Conservation (phyloP, 305 asterid genomes). For the Solanum chacoense region DNA sequence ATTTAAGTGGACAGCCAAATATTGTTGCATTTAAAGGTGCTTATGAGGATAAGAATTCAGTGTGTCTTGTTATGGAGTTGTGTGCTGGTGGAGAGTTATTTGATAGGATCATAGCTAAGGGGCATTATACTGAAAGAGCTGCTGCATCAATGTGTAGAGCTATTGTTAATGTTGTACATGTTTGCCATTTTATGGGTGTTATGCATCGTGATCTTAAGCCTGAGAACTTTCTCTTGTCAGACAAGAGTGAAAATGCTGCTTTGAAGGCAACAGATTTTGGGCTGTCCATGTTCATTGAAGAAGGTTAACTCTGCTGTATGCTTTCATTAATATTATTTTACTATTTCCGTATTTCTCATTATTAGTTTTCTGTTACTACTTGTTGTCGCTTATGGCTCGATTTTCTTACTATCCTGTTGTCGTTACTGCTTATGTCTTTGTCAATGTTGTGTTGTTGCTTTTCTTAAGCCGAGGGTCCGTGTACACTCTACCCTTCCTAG, state of each 20-base stretch:
- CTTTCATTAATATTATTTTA: neutral
- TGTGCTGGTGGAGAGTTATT: constrained; percentile 89
- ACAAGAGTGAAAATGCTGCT: constrained; percentile 40
- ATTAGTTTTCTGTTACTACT: neutral
- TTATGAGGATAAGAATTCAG: constrained; percentile 63
- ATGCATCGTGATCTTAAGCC: constrained; percentile 88
- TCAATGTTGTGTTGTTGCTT: neutral
- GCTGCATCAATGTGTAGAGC: constrained; percentile 75
- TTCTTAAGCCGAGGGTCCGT: neutral
- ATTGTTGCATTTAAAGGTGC: constrained; percentile 80
- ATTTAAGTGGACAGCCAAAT: constrained; percentile 71
- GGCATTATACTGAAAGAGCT: constrained; percentile 65
- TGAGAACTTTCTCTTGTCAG: constrained; percentile 71
- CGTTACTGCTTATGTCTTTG: neutral
- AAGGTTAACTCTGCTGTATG: constrained; percentile 31
- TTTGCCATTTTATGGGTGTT: constrained; percentile 88
- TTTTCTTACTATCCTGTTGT: neutral
- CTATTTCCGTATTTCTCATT: neutral
- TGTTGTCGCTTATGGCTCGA: neutral
- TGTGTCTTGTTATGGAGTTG: constrained; percentile 77
- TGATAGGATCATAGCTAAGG: constrained; percentile 69
- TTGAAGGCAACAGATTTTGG: constrained; percentile 85
- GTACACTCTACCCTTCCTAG: neutral
- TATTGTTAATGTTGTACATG: constrained; percentile 68
- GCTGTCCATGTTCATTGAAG: constrained; percentile 59